These are phyloP conservation scores for Leccinum pallidistipes DNA, from an alignment of 1,284 basidiomycete genomes.

Conservation along the genomic window DNA sequence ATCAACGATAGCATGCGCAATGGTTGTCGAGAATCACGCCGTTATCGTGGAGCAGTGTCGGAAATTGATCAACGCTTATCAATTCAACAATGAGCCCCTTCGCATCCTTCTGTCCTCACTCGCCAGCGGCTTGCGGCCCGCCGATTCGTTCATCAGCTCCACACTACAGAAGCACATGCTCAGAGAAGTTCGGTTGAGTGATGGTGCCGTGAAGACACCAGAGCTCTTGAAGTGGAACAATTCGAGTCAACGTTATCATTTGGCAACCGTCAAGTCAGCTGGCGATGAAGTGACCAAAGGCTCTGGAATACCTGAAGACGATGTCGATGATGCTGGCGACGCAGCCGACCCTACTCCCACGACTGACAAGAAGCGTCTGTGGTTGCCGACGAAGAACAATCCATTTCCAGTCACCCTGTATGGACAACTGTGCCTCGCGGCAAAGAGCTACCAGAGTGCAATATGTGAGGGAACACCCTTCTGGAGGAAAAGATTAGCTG, in stretches of 20 bases:
- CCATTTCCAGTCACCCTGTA: constrained; percentile 81
- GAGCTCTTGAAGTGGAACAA: constrained; percentile 61
- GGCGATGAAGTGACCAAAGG: constrained; percentile 27
- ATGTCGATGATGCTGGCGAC: constrained; percentile 31
- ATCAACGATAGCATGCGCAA: constrained; percentile 61
- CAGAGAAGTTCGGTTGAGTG: constrained; percentile 70
- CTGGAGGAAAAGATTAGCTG: not conserved
- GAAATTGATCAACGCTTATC: constrained; percentile 68
- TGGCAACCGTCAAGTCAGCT: constrained; percentile 24
- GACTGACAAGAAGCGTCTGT: constrained; percentile 31
- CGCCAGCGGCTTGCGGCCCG: constrained; percentile 63
- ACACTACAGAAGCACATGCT: constrained; percentile 81
- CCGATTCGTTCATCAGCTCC: constrained; percentile 72
- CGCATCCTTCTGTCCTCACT: constrained; percentile 73
- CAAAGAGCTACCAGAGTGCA: constrained; percentile 88
- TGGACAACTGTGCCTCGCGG: constrained; percentile 82
- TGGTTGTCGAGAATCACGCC: constrained; percentile 53
- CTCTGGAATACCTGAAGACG: constrained; percentile 31
- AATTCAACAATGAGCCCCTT: constrained; percentile 82
- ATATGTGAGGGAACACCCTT: constrained; percentile 63
- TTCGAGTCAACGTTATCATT: constrained; percentile 52
- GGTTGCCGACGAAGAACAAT: constrained; percentile 69
- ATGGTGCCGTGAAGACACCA: constrained; percentile 60
- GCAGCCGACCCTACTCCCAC: constrained; percentile 20
- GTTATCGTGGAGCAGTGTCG: constrained; percentile 70